Base-by-base conservation (phyloP, 805 yeast species). In the Starmerella khaoyaiensis region DNA sequence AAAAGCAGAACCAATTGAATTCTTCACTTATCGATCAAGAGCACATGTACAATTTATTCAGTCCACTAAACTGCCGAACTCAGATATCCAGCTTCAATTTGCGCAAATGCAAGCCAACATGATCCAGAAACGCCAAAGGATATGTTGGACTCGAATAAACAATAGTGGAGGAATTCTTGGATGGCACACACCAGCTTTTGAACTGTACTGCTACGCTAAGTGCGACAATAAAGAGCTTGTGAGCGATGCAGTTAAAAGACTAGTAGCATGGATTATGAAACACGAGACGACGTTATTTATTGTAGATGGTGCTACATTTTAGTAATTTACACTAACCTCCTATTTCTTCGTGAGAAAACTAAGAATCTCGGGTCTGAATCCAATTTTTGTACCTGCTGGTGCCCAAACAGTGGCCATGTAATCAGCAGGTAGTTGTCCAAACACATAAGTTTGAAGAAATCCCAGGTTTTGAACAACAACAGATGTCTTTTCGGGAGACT, bases 11-110 rank as follows among this genome's bases (percentile, higher is more conserved):
- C 55, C 67, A 21, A 67, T 87, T 9, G 69, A 73, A 42, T 95
- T 84, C 59, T 90, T 86, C 53, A 68, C 84, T 18, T 86, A 73
- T 63, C 84, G 81, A 57, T 71, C 81, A 23, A 76, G 71, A 41
- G 61, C 60, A 17, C 69, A 71, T 39, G 74, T 82, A 14, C 96
- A 82, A 49, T 76, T 67, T 49, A 67, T 72, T 14, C 62, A 63
- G 59, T 63, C 40, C 16, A 23, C 26, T 23, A n/a, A 23, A 11
- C 26, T 23, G n/a, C 26, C 26, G 12, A 23, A 23, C 29, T 12
- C 17, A 15, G 23, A 9, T 21, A 21, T 36, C 19, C 21, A 32
- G 17, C 33, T 41, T 14, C 33, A 21, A 20, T 40, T 46, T 42
- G 59, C 52, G 40, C 61, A 47, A 44, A 60, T 53, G 55, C 71